A percentile compares a stretch with the other conserved stretches of the same genome.
phyloP scores from a whole-genome alignment of 108 stramenopile species.

The Aurantiochytrium sp. region DNA sequence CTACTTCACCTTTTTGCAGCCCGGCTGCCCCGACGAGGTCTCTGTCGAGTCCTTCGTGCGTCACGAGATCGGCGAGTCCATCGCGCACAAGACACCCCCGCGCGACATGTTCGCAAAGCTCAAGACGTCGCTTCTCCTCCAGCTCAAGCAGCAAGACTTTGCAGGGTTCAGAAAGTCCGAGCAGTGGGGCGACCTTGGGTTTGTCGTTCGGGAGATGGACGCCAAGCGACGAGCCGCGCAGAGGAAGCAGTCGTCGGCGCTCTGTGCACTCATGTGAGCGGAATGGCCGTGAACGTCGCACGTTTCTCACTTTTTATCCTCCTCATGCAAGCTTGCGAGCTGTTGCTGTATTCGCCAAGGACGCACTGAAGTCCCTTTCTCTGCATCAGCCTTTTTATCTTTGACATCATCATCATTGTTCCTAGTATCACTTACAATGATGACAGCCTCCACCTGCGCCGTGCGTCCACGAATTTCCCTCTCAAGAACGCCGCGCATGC shows the following conservation, averaged over 20 bases:
- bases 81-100: background rate
- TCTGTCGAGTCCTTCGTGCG: slow-evolving; percentile 6
- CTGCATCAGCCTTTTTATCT: too few species aligned
- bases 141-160: background rate
- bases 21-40: background rate
- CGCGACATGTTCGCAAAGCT: background rate
- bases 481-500: too few species aligned
- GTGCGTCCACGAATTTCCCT: too few species aligned
- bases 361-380: too few species aligned
- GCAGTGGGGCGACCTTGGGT: background rate
- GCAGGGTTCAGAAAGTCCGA: background rate
- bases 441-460: too few species aligned
- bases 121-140: background rate
- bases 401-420: too few species aligned
- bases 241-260: background rate
- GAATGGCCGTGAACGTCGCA: too few species aligned
- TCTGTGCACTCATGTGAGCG: too few species aligned
- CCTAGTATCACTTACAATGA: too few species aligned
- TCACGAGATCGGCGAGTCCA: background rate
- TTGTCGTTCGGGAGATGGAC: background rate
- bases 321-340: too few species aligned
- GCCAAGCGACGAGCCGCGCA: background rate
- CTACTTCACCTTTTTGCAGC: slow-evolving; percentile 11
- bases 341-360: too few species aligned
- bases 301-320: too few species aligned